Conservation (phyloP, 164 flowering plant genomes). For the Umbellularia californica region DNA sequence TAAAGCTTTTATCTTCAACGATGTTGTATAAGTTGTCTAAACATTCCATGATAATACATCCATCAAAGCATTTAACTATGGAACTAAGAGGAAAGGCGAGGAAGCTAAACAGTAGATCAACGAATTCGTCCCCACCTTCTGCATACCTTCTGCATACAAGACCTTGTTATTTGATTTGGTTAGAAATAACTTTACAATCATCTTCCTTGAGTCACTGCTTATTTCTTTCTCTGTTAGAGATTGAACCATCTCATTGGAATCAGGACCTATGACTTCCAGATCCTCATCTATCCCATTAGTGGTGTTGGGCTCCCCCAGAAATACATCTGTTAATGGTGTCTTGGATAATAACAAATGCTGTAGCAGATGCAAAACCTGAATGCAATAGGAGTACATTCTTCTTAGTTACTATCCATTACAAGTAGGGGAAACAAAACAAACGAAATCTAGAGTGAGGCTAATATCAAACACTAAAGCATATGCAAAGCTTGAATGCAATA, state of each 20-base stretch:
- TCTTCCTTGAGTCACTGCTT: background rate
- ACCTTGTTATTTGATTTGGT: background rate
- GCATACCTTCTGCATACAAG: conserved; percentile 6
- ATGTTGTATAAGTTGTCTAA: background rate
- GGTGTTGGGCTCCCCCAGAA: background rate
- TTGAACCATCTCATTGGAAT: no score
- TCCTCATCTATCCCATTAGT: background rate
- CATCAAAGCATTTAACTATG: background rate
- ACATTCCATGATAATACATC: background rate
- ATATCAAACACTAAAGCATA: background rate
- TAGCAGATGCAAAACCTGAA: background rate
- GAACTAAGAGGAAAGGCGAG: conserved; percentile 17
- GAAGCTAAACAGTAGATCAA: conserved; percentile 20
- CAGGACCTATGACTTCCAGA: no score
- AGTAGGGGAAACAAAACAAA: no score
- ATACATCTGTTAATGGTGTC: background rate
- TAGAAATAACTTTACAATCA: background rate
- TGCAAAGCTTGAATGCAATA: background rate
- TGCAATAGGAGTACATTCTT: background rate
- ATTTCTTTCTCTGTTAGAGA: no score
- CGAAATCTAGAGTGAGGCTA: no score
- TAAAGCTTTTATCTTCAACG: background rate
- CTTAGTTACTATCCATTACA: background rate
- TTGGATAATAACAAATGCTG: background rate
- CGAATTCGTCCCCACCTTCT: conserved; percentile 10